Percentiles rank a stretch among this genome's conserved stretches.
These are phyloP conservation scores for Aureobasidium sp. DNA, from an alignment of 2,329 filamentous ascomycete species.

Conservation along the genomic window DNA sequence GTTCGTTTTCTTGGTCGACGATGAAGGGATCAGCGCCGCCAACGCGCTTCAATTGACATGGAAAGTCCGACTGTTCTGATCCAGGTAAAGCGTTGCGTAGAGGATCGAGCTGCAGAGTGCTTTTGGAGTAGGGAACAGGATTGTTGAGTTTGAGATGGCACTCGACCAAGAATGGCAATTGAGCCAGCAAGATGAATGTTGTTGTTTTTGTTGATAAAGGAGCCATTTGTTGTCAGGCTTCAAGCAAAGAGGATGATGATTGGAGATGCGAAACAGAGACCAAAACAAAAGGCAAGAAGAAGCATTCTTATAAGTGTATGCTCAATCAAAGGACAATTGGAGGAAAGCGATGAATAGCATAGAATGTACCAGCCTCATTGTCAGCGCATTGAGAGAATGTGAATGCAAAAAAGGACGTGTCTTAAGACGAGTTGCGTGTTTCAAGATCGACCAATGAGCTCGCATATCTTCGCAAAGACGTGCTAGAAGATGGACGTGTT, in stretches of 20 bases:
- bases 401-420: constrained; percentile 4
- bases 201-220: neutral
- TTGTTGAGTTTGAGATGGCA: constrained; percentile 69
- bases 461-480: neutral
- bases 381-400: constrained; percentile 4
- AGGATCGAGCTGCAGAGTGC: constrained; percentile 56
- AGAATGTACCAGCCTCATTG: constrained; percentile 14
- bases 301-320: neutral
- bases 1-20: constrained; percentile 52
- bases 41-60: constrained; percentile 61
- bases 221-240: neutral
- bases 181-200: constrained; percentile 9
- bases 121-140: constrained; percentile 58
- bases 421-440: constrained; percentile 1
- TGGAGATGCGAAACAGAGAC: neutral
- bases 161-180: constrained; percentile 37
- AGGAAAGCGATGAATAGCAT: neutral
- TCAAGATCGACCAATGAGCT: constrained; percentile 1
- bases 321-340: constrained; percentile 2
- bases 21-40: constrained; percentile 49
- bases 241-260: neutral
- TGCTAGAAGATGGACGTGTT: neutral
- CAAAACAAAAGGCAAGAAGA: neutral
- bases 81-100: constrained; percentile 47
- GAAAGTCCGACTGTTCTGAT: constrained; percentile 48